phyloP scores from a whole-genome alignment of 2,329 filamentous ascomycete species.

The Didymella segeticola region DNA sequence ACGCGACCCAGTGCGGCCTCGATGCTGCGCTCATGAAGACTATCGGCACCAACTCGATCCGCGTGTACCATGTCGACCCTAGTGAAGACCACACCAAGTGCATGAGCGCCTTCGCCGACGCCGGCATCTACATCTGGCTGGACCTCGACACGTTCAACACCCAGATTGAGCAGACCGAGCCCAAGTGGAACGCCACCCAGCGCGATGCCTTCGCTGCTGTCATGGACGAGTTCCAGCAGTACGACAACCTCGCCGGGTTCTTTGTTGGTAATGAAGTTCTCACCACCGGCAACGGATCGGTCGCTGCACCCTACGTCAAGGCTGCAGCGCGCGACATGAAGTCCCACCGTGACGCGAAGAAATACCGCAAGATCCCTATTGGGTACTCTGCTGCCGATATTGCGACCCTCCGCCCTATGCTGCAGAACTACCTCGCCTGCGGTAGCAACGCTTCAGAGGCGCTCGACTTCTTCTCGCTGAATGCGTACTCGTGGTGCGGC shows the following conservation, averaged over 20 bases:
- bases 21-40: constrained; percentile 81
- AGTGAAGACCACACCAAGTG: constrained; percentile 74
- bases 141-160: constrained; percentile 76
- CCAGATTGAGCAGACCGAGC: constrained; percentile 68
- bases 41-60: constrained; percentile 82
- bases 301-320: constrained; percentile 81
- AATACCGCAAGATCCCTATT: constrained; percentile 80
- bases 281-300: constrained; percentile 61
- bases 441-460: constrained; percentile 70
- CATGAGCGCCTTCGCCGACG: constrained; percentile 80
- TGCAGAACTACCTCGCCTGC: constrained; percentile 80
- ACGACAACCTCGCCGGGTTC: constrained; percentile 76
- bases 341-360: constrained; percentile 75
- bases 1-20: constrained; percentile 76
- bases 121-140: constrained; percentile 75
- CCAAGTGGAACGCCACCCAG: constrained; percentile 77
- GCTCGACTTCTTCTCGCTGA: constrained; percentile 84
- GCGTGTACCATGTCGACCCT: constrained; percentile 86
- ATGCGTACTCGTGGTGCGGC: constrained; percentile 74
- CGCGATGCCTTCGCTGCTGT: constrained; percentile 71
- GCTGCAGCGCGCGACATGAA: constrained; percentile 83
- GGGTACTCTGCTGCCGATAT: constrained; percentile 91
- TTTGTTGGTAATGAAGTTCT: constrained; percentile 90
- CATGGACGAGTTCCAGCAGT: constrained; percentile 78
- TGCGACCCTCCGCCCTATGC: constrained; percentile 68